Conservation (phyloP, 2,329 filamentous ascomycete species). For the Clarireedia homoeocarpa region DNA sequence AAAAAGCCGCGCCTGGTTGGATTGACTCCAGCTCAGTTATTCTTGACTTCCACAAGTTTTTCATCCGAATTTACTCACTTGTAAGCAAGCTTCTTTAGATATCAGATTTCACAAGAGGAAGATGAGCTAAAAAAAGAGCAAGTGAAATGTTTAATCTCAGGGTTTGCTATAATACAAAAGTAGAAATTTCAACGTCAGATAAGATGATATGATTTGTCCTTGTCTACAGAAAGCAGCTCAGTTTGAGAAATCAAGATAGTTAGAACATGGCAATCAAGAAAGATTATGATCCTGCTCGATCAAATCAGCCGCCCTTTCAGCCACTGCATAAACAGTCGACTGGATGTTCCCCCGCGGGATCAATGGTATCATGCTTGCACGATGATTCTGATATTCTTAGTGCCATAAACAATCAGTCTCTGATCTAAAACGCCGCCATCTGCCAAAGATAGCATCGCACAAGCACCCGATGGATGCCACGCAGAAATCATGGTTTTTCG, state of each 20-base stretch:
- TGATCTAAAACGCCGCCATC: constrained; percentile 16
- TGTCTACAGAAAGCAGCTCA: neutral
- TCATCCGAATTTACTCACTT: no score
- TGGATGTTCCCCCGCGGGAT: constrained; percentile 11
- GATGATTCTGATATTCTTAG: constrained; percentile 11
- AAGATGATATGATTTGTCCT: neutral
- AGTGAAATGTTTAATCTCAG: no score
- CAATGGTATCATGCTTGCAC: constrained; percentile 17
- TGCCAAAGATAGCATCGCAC: constrained; percentile 13
- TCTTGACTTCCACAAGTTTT: no score
- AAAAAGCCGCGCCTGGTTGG: no score
- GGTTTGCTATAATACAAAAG: neutral
- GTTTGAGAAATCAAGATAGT: neutral
- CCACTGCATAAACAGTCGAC: constrained; percentile 13
- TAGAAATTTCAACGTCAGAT: neutral
- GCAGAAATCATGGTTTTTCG: neutral
- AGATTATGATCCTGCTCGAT: constrained; percentile 4
- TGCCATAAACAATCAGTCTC: constrained; percentile 14
- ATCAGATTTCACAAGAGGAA: no score
- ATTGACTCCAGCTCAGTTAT: no score
- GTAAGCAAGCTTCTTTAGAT: no score
- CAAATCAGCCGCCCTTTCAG: constrained; percentile 13
- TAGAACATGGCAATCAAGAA: neutral
- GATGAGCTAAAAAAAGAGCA: no score
- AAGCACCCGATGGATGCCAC: constrained; percentile 13